Percentiles rank a stretch among this genome's conserved stretches.
These are phyloP conservation scores for Tolypocladium amazonense DNA, from an alignment of 2,329 filamentous ascomycete species.

Conservation along the genomic window DNA sequence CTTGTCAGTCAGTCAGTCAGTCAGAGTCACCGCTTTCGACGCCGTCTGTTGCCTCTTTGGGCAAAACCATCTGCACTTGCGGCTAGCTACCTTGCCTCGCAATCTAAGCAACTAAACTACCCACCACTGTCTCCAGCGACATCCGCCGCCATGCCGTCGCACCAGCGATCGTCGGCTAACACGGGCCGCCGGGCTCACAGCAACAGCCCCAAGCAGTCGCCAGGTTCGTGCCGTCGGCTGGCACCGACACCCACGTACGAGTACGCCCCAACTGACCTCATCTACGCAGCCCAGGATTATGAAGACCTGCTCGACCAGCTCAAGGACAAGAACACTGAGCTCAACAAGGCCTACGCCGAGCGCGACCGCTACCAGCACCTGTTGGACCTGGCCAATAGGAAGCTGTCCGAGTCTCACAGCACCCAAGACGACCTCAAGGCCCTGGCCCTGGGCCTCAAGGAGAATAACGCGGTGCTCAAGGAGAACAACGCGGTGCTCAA, in stretches of 20 bases:
- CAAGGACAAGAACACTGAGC: constrained; percentile 11
- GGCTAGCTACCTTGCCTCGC: background rate
- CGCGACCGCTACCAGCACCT: constrained; percentile 13
- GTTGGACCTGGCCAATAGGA: constrained; percentile 17
- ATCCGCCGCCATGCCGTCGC: constrained; percentile 4
- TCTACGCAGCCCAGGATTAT: constrained; percentile 1
- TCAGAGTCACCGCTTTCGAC: background rate
- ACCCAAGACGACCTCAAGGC: constrained; percentile 9
- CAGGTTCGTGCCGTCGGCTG: constrained; percentile 2
- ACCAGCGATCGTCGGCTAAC: constrained; percentile 8
- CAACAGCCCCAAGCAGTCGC: background rate
- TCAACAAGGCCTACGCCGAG: constrained; percentile 12
- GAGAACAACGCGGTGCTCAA: constrained; percentile 6
- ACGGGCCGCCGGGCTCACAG: constrained; percentile 6
- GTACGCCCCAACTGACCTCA: constrained; percentile 1
- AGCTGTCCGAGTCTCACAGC: constrained; percentile 15
- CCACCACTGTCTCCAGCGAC: background rate
- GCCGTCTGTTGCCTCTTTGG: background rate
- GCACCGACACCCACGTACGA: background rate
- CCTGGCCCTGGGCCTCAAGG: constrained; percentile 6
- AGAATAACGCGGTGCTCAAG: constrained; percentile 5
- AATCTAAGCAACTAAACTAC: background rate
- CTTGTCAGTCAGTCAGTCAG: background rate
- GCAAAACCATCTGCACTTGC: background rate
- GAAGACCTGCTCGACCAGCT: constrained; percentile 10